Evolutionary conservation across 306 rosid species (phyloP), one percentile per base, ranked within the genome.

Genomic region (Morella rubra): DNA sequence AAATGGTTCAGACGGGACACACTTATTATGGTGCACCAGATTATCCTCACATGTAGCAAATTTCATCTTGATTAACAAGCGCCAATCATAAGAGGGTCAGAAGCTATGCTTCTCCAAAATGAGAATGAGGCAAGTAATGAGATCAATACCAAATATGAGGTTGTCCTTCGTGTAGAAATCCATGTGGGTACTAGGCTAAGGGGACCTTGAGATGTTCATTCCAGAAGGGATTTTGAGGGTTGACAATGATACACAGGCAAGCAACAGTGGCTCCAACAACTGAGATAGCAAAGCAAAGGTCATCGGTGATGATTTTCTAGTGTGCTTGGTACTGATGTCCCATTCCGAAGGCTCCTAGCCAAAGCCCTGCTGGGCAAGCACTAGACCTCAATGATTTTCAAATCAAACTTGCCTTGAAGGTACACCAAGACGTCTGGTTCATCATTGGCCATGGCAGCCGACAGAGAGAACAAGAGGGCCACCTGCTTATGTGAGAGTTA

Each of bases 321-420:
- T 27, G 32, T 27, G 32, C 32, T 27, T 27, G 32, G 32, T 27
- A 27, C 32, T 27, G 32, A 27, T 27, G 32, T 27, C 32, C 32
- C 32, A 27, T 27, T 27, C 32, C 1, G 32, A 27, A 27, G 32
- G 32, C 32, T 27, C 32, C 0, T 90, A 71, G 16, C 49, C 81
- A 91, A 58, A 80, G 91, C 97, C 98, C 91, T 93, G 86, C 91
- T 91, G 1, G 98, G 97, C 46, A 93, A 80, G 70, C 42, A 80
- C 0, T 90, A 90, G 47, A 97, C 98, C 79, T 90, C 93, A 4
- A 87, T 46, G 69, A 93, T 89, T 13, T 51, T 81, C 76, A 90
- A 79, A 75, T 91, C 92, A 6, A 93, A 90, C 75, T 88, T 86
- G 3, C 98, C 97, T 20, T 91, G 97, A 64, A 93, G 91, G 82